phyloP scores from a whole-genome alignment of 805 yeast genomes.

The Saturnispora kantuleensis region DNA sequence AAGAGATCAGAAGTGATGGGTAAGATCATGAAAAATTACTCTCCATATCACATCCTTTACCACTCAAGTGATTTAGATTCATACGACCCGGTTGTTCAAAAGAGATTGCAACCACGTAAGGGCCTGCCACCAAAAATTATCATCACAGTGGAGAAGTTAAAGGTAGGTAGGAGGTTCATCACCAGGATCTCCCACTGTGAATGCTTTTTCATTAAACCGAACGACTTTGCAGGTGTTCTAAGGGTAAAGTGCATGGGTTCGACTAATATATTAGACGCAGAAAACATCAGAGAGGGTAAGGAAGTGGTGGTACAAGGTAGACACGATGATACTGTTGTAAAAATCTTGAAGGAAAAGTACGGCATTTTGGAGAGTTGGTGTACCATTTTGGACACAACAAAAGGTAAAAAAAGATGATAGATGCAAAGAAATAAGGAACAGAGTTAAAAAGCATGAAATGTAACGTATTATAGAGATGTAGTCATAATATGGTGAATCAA shows the following conservation, averaged over 20 bases:
- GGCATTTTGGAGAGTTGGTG: constrained; percentile 66
- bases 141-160: constrained; percentile 58
- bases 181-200: constrained; percentile 69
- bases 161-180: constrained; percentile 72
- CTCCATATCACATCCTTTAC: constrained; percentile 9
- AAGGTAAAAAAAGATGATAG: background rate
- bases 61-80: constrained; percentile 16
- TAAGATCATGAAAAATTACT: constrained; percentile 6
- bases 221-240: constrained; percentile 55
- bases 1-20: constrained; percentile 13
- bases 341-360: constrained; percentile 41
- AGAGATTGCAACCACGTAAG: constrained; percentile 33
- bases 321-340: constrained; percentile 56
- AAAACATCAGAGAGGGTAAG: constrained; percentile 37
- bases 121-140: constrained; percentile 63
- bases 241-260: constrained; percentile 85
- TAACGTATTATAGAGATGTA: background rate
- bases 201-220: constrained; percentile 53
- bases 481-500: background rate
- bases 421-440: background rate
- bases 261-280: constrained; percentile 56
- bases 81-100: constrained; percentile 9
- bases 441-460: background rate
- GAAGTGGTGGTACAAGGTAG: constrained; percentile 91
- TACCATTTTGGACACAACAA: background rate